phyloP scores from a whole-genome alignment of 257 asterid species.

The Solanum stenotomum region DNA sequence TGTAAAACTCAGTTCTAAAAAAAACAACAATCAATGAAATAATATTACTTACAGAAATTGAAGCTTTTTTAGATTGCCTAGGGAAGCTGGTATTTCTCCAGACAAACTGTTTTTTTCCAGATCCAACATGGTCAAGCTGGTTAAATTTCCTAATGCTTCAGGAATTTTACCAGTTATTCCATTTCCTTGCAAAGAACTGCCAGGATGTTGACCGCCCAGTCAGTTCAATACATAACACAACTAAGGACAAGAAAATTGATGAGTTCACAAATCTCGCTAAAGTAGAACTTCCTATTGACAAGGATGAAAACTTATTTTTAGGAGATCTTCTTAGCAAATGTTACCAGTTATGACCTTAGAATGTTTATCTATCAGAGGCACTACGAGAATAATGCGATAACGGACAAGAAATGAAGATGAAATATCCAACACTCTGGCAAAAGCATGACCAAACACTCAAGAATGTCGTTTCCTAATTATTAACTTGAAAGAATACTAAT shows the following conservation, averaged over 20 bases:
- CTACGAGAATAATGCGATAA: neutral
- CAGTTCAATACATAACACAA: neutral
- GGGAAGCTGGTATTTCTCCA: slow-evolving; percentile 77
- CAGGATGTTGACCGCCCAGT: neutral
- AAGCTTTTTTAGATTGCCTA: slow-evolving; percentile 68
- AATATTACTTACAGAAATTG: slow-evolving; percentile 58
- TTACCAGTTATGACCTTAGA: neutral
- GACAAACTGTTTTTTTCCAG: slow-evolving; percentile 60
- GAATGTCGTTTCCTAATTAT: neutral
- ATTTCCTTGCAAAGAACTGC: slow-evolving; percentile 88
- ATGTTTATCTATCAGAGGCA: neutral
- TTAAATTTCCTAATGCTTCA: slow-evolving; percentile 62
- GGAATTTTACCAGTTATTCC: slow-evolving; percentile 78
- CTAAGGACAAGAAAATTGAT: neutral
- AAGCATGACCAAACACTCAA: neutral
- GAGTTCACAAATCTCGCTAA: neutral
- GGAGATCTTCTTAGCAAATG: neutral
- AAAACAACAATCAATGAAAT: neutral
- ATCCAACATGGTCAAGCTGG: slow-evolving; percentile 78
- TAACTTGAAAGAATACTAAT: neutral
- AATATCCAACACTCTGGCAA: neutral
- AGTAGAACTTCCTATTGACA: neutral
- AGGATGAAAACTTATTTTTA: neutral
- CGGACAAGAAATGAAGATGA: neutral
- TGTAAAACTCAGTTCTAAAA: neutral